Evolutionary conservation across 2,329 filamentous ascomycete genomes (phyloP), one percentile per base, ranked within the genome.

Genomic region (Botrytis byssoidea): DNA sequence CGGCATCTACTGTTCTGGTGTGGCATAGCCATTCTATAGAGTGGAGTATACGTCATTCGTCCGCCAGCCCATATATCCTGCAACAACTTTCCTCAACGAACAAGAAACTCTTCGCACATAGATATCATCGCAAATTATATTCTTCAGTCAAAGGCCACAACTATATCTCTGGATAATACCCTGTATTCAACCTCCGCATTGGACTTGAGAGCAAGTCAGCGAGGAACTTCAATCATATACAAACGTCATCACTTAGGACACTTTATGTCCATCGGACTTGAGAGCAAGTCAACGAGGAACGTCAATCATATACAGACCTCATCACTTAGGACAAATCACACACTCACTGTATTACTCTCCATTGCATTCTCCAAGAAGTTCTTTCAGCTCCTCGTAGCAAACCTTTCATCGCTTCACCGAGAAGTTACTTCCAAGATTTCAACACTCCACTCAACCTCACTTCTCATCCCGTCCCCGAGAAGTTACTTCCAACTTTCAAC

Each of bases 31-130:
- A 51, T 99, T 74, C 89, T 95, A 70, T 95, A 98, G 79, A 91
- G 95, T 77, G 93, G 95, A 0, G 95, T 93, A 0, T 98, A 96
- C 80, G 98, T 99, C 83, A 98, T 98, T 81, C 91, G 93, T 8
- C 88, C 92, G 0, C 90, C 89, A 0, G 84, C 88, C 0, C 85
- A 89, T 72, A 80, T 93, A 14, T 91, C 89, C 1, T 93, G 93
- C 71, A 88, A 92, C 29, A 86, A 91, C 68, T 98, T 99, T 73
- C 91, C 95, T 5, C 82, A 85, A 44, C 94, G 92, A 89, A 97
- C 98, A 91, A 96, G 96, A 0, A 84, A 92, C 20, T 97, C 98
- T 79, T 86, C 86, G 20, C 88, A 94, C 75, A 98, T 98, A 81
- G 89, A 87, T 72, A 88, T 92, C 40, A 88, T 97, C n/a, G 94